phyloP scores from a whole-genome alignment of 768 basidiomycete genomes.

The Lepiota venenata region DNA sequence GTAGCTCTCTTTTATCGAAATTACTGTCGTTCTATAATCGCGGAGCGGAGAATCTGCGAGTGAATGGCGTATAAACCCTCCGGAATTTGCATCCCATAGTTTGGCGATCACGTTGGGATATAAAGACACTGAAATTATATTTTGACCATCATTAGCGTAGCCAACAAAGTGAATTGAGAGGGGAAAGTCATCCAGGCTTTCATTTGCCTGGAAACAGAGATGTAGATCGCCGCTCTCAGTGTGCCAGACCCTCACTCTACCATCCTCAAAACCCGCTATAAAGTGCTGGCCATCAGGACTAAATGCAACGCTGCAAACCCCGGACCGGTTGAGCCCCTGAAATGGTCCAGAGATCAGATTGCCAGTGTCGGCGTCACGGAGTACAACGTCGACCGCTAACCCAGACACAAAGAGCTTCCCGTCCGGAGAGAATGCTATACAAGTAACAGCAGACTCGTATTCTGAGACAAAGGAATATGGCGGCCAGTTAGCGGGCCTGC shows the following conservation, averaged over 20 bases:
- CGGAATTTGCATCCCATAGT: conserved; percentile 18
- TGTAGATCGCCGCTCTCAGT: conserved; percentile 10
- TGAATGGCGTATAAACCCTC: conserved; percentile 20
- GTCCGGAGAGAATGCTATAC: conserved; percentile 25
- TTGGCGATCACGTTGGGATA: conserved; percentile 7
- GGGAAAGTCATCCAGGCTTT: conserved; percentile 1
- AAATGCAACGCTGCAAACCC: conserved; percentile 20
- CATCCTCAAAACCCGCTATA: conserved; percentile 18
- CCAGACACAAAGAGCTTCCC: conserved; percentile 23
- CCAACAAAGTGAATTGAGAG: conserved; percentile 1
- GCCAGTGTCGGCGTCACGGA: conserved; percentile 16
- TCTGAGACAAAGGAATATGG: conserved; percentile 14
- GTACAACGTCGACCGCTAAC: conserved; percentile 23
- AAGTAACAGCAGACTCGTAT: conserved; percentile 8
- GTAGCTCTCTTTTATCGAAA: too few relatives aligned
- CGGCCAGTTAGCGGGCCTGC: conserved; percentile 18
- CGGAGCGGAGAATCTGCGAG: too few relatives aligned
- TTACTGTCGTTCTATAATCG: conserved; percentile 4
- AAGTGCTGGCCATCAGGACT: conserved; percentile 23
- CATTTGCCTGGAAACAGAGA: conserved; percentile 9
- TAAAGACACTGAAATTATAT: conserved; percentile 1
- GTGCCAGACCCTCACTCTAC: conserved; percentile 20
- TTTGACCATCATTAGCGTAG: conserved; percentile 18
- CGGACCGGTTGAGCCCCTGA: conserved; percentile 15
- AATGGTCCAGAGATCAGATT: conserved; percentile 14